Base-by-base conservation (phyloP, 176 grass and related monocot species). In the Thalia dealbata region DNA sequence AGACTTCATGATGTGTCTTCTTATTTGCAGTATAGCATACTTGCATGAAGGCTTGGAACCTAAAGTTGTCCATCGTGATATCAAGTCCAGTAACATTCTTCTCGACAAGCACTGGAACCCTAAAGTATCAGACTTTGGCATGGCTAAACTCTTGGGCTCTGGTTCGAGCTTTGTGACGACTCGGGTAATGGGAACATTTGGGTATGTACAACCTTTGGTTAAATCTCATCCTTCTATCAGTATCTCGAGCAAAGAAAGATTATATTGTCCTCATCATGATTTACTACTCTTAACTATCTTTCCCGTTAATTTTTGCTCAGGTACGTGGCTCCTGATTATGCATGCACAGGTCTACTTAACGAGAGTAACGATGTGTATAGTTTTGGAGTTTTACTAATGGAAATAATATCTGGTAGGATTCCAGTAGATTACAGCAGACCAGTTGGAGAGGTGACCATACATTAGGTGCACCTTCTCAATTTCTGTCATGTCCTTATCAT, bases 121-220 rank as follows among this genome's bases (percentile, higher is more conserved):
- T 58, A 99, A 91, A 87, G 95, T 99, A 8, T 99, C 95, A 0
- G 95, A 99, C 83, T 99, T 99, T 76, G 95, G 95, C n/a, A 88
- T 99, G 86, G 90, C 95, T 55, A 99, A 99, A 74, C 85, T 95
- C 2, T 85, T 99, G 38, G 90, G 88, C 22, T 70, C 90, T 7
- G 95, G 95, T 10, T 99, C 90, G 4, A 99, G 90, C 85, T 99
- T 84, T 72, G 95, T 99, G 73, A 95, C 90, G 7, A 99, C 95
- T 48, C 95, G 95, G 21, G 95, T 99, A n/a, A 99, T 99, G 95
- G 95, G 95, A 65, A 99, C 95, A 30, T 99, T 99, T 56, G 95
- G 95, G 90, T 93, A 78, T 60, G 64, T 73, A 50, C 19, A 42
- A 52, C 54, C 24, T 30, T 45, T 25, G 2, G 13, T 48, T 48